These are phyloP conservation scores for Dioscorea alata DNA, from an alignment of 106 monocot species.

Conservation along the genomic window DNA sequence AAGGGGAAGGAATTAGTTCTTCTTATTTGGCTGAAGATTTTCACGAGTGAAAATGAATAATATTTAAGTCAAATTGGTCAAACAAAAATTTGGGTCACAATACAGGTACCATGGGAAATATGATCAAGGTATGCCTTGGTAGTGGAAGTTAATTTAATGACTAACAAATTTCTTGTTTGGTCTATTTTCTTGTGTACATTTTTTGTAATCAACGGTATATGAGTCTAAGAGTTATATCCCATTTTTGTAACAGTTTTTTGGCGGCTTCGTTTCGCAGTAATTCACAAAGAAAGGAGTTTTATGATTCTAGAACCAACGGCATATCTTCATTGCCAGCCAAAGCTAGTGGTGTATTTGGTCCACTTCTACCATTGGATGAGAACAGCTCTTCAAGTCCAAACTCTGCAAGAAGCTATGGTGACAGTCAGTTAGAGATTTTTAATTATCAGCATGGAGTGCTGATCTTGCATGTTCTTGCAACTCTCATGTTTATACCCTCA, in stretches of 20 bases:
- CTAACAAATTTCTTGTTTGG: too few species aligned
- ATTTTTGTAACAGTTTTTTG: slow-evolving; percentile 89
- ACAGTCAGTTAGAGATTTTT: slow-evolving; percentile 75
- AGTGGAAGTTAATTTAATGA: too few species aligned
- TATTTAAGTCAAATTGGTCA: too few species aligned
- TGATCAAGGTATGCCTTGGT: too few species aligned
- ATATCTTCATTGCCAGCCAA: slow-evolving; percentile 19
- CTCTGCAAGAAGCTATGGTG: slow-evolving; percentile 57
- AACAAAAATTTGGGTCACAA: too few species aligned
- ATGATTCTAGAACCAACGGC: slow-evolving; percentile 16
- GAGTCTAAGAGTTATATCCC: slow-evolving; percentile 15
- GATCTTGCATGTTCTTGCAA: slow-evolving; percentile 77
- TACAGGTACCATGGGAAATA: too few species aligned
- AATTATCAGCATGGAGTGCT: slow-evolving; percentile 76
- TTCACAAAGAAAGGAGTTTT: slow-evolving; percentile 51
- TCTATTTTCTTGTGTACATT: too few species aligned
- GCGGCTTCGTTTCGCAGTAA: slow-evolving; percentile 85
- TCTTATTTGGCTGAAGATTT: too few species aligned
- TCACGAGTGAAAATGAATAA: too few species aligned
- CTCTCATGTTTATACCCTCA: slow-evolving; percentile 83
- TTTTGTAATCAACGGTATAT: neutral
- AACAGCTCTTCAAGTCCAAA: slow-evolving; percentile 36
- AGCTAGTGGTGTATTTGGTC: slow-evolving; percentile 22
- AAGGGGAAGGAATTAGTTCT: too few species aligned
- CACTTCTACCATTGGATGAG: slow-evolving; percentile 56